Evolutionary conservation across 176 grass and related monocot genomes (phyloP).

Genomic region (Raddia guianensis): DNA sequence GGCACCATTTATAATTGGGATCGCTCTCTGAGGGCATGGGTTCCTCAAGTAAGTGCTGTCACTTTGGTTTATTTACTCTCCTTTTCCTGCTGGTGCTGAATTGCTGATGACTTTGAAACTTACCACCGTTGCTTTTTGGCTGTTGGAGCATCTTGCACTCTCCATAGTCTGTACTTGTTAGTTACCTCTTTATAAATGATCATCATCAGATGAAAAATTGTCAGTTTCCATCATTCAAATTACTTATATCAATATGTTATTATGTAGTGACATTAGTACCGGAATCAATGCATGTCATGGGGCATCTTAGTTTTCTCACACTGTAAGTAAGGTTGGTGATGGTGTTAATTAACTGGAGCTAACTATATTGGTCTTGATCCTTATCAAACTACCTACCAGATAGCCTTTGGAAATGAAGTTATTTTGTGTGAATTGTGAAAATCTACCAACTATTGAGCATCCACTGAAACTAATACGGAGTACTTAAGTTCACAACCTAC

Average conservation of each 20-base stretch:
- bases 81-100: background rate
- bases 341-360: slow-evolving; percentile 14
- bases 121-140: background rate
- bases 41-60: slow-evolving; percentile 86
- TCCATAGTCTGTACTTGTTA: background rate
- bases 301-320: slow-evolving; percentile 13
- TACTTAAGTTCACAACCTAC: background rate
- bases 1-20: slow-evolving; percentile 98
- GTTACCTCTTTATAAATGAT: slow-evolving; percentile 3
- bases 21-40: slow-evolving; percentile 70
- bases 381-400: slow-evolving; percentile 17
- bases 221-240: background rate
- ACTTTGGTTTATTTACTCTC: slow-evolving; percentile 4
- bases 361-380: background rate
- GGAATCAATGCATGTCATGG: slow-evolving; percentile 13
- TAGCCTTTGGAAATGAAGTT: slow-evolving; percentile 1
- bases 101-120: background rate
- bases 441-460: background rate
- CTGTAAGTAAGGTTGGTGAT: background rate
- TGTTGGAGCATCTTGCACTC: background rate
- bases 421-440: background rate
- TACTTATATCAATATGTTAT: background rate
- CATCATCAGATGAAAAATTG: background rate
- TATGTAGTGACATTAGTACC: slow-evolving; percentile 17
- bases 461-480: background rate